A percentile compares a stretch with the other conserved stretches of the same genome.
Conservation (phyloP, 805 yeast genomes). For the Ogataea paraovalis region DNA sequence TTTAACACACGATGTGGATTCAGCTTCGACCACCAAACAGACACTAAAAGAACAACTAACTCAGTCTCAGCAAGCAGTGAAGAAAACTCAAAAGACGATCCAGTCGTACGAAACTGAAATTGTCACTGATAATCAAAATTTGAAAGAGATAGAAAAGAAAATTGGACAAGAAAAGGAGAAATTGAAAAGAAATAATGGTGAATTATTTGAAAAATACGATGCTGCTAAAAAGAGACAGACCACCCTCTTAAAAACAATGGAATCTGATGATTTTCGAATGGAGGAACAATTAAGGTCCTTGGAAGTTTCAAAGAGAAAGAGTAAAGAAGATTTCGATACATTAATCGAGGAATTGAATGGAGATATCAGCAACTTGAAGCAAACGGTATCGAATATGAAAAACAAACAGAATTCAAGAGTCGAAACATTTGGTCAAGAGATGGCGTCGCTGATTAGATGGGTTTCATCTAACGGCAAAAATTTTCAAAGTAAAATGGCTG, state of each 20-base stretch:
- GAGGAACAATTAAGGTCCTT: neutral
- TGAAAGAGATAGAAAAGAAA: slow-evolving; percentile 24
- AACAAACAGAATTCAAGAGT: slow-evolving; percentile 28
- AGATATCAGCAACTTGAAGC: slow-evolving; percentile 4
- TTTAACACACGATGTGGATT: neutral
- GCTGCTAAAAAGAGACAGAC: slow-evolving; percentile 15
- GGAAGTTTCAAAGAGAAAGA: slow-evolving; percentile 9
- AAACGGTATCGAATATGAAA: slow-evolving; percentile 7
- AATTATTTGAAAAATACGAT: slow-evolving; percentile 35
- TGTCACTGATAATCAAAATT: slow-evolving; percentile 12
- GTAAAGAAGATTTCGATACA: neutral
- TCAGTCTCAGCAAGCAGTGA: slow-evolving; percentile 9
- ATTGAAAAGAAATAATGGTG: slow-evolving; percentile 41
- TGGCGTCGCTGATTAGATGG: slow-evolving; percentile 38
- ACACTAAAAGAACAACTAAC: slow-evolving; percentile 13
- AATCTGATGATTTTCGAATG: slow-evolving; percentile 3
- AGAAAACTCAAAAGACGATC: slow-evolving; percentile 22
- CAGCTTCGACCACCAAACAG: slow-evolving; percentile 4
- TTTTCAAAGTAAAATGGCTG: slow-evolving; percentile 57
- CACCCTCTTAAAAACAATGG: slow-evolving; percentile 13
- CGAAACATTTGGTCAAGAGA: slow-evolving; percentile 49
- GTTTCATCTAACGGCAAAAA: slow-evolving; percentile 32
- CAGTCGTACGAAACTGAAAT: slow-evolving; percentile 17
- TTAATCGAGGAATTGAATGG: slow-evolving; percentile 2
- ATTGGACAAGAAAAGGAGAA: slow-evolving; percentile 33